phyloP scores from a whole-genome alignment of 345 rosid species.

The Pelargonium nanum region DNA sequence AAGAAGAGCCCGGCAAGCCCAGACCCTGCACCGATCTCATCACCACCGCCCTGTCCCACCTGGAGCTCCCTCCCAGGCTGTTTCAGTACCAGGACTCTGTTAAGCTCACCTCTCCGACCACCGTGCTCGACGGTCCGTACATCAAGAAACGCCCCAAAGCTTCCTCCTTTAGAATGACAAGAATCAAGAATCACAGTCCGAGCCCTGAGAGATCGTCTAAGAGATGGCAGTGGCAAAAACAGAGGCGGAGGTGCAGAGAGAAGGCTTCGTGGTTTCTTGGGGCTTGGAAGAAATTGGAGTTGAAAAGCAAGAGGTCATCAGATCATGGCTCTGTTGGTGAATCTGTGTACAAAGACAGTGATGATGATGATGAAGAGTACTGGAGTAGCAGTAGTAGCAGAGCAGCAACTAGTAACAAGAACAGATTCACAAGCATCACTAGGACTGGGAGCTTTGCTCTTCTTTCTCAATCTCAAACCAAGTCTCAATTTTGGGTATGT shows the following conservation, averaged over 20 bases:
- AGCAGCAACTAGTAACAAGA: neutral
- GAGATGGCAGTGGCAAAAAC: too few species aligned
- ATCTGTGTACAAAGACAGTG: neutral
- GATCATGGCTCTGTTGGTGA: neutral
- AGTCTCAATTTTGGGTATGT: neutral
- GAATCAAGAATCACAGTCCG: neutral
- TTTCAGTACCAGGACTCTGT: neutral
- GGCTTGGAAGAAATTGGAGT: neutral
- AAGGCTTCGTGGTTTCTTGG: neutral
- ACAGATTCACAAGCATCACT: neutral
- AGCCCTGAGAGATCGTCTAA: neutral
- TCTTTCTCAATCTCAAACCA: neutral
- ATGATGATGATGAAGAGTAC: neutral
- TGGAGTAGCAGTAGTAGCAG: too few species aligned
- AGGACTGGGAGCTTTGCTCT: neutral
- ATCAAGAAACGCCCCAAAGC: neutral
- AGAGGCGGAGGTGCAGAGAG: neutral
- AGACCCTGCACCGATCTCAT: conserved; percentile 29
- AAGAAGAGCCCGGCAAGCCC: conserved; percentile 84
- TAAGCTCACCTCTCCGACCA: neutral
- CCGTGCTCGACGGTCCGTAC: neutral
- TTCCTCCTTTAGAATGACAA: neutral
- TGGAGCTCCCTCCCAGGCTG: neutral
- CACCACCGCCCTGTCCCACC: neutral
- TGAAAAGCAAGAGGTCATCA: neutral